Base-by-base conservation (phyloP, 345 rosid genomes). In the Boechera stricta region DNA sequence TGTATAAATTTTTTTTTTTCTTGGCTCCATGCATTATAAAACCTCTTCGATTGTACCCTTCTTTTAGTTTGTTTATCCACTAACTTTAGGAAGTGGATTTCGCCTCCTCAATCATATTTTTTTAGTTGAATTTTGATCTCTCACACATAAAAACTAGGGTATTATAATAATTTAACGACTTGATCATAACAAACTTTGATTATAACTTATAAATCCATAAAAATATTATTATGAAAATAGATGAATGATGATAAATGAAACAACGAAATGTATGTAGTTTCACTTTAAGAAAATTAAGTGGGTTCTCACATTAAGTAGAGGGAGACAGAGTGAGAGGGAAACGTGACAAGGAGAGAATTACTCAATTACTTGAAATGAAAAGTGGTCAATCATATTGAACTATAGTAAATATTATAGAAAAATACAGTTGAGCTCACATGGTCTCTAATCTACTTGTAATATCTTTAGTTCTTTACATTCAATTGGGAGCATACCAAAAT, bases 11-110 rank as follows among this genome's bases (percentile, higher is more conserved):
- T 16, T 16, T 15, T 4, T 24, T 53, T 51, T 21, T 10, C 1
- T 45, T 59, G 66, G 56, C 74, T 10, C 39, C 9, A 54, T 38
- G 54, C 71, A 51, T 39, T 54, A 26, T 41, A 12, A 36, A 62
- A 57, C 11, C 29, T n/a, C 28, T 35, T 18, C 10, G 35, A 13
- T 10, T 48, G 33, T 62, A 49, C 10, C 24, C 5, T 58, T n/a
- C 7, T 18, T 16, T 11, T 49, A 16, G 54, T 49, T 49, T 49
- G 28, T 49, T 49, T 49, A 49, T n/a, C 28, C 26, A 49, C 35
- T 54, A 28, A 28, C 79, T 64, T 77, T 75, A 45, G 33, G 58
- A 70, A 73, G 92, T 86, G 87, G 88, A 87, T 84, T 86, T 83
- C 68, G 71, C 71, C 73, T 86, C 78, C 83, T 54, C 28, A 38